Evolutionary conservation across 257 asterid genomes (phyloP), one percentile per base, ranked within the genome.

Genomic region (Osmanthus fragrans): DNA sequence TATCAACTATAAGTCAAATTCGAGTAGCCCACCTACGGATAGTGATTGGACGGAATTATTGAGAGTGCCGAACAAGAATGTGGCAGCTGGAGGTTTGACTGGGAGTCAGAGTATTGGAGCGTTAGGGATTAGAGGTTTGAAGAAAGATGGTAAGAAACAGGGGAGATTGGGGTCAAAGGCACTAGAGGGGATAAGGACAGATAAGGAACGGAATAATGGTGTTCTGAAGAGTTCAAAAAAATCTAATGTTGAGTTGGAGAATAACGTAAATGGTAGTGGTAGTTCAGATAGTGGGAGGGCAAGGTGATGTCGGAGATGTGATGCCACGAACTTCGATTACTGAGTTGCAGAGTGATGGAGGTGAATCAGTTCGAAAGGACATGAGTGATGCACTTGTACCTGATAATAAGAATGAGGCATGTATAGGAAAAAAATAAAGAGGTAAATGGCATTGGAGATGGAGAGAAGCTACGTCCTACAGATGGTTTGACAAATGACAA

Each of bases 31-130:
- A 65, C 88, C 88, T 72, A 89, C 86, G 2, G 97, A 95, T 79
- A 83, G 84, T 84, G 99, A 96, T 84, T 96, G 99, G 99, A 93
- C 99, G 7, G 96, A 96, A 81, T 87, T 96, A 80, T 83, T 93
- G 69, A 88, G 94, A 84, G 91, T 82, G 74, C 96, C 97, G 2
- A 88, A 86, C 76, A 86, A 82, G 79, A 89, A 75, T 77, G 88
- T 74, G 68, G 71, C 67, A 37, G 66, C 86, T 29, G 84, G 80
- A 51, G 75, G 76, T 21, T 77, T 73, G 67, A 78, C 76, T 73
- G 77, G 70, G 78, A 79, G 32, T 72, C 80, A 76, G 54, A 82
- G 82, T 80, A 86, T 78, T 73, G 92, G 87, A 80, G 85, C 77
- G 32, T 70, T 78, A 12, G 85, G 85, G 67, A 79, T 74, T 70